A percentile compares a stretch with the other conserved stretches of the same genome.
Evolutionary conservation across 2,329 filamentous ascomycete genomes (phyloP).

Genomic region (Phyllosticta capitalensis): DNA sequence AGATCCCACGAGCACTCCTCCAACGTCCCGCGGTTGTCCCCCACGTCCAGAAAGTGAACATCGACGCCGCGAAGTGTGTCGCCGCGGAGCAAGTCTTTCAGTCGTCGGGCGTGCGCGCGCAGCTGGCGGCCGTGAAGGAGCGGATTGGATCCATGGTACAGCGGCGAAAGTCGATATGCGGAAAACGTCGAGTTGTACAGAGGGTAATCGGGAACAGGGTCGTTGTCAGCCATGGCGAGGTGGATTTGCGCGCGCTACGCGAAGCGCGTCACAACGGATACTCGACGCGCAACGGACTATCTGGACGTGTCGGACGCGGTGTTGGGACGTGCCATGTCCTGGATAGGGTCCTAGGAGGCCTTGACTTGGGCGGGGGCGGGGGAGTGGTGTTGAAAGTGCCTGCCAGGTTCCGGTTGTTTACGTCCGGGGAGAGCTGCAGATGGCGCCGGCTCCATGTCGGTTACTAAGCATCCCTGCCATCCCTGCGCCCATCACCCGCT

Average conservation of each 20-base stretch:
- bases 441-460: no score
- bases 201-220: conserved; percentile 28
- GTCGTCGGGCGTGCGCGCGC: conserved; percentile 37
- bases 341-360: background rate
- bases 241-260: background rate
- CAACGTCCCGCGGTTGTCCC: conserved; percentile 33
- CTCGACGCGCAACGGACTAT: background rate
- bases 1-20: conserved; percentile 38
- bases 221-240: conserved; percentile 21
- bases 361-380: background rate
- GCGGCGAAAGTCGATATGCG: conserved; percentile 45
- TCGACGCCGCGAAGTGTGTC: conserved; percentile 39
- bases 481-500: no score
- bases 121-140: conserved; percentile 30
- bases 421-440: no score
- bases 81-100: conserved; percentile 41
- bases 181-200: conserved; percentile 46
- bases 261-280: background rate
- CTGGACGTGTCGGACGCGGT: background rate
- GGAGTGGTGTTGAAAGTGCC: background rate
- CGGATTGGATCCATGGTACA: conserved; percentile 36
- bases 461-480: no score
- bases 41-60: conserved; percentile 23
- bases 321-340: background rate
- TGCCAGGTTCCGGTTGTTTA: background rate